phyloP scores from a whole-genome alignment of 148 eudicot genomes.

The Cornus controversa region DNA sequence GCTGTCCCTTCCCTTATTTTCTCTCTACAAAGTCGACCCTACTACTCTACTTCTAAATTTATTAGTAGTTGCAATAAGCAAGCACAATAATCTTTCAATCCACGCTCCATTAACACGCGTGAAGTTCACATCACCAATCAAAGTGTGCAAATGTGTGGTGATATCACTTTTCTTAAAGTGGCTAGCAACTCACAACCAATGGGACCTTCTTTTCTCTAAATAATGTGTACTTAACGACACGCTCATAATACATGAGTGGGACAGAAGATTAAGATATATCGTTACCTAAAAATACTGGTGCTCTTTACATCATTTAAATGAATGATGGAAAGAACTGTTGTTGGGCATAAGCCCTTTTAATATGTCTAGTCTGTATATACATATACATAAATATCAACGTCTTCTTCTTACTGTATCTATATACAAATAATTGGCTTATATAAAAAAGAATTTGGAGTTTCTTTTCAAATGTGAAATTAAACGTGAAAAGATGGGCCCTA shows the following conservation, averaged over 20 bases:
- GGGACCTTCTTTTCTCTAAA: background rate
- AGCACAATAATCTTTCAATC: background rate
- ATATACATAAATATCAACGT: too few species aligned
- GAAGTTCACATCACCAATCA: background rate
- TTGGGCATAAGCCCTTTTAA: background rate
- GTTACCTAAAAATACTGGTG: background rate
- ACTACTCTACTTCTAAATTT: background rate
- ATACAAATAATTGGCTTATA: too few species aligned
- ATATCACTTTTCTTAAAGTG: too few species aligned
- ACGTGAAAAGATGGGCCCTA: slow-evolving; percentile 9
- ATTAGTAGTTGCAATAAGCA: background rate
- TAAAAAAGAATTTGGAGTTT: too few species aligned
- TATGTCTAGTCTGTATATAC: too few species aligned
- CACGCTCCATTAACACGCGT: background rate
- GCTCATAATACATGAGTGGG: background rate
- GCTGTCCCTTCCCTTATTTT: background rate
- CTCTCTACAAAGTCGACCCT: background rate
- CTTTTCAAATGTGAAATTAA: background rate
- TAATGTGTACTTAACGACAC: background rate
- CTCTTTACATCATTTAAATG: background rate
- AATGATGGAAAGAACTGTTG: background rate
- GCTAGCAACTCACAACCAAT: background rate
- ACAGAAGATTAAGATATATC: background rate
- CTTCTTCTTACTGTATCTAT: too few species aligned
- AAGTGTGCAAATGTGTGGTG: background rate